A percentile compares a stretch with the other conserved stretches of the same genome.
Evolutionary conservation across 768 basidiomycete genomes (phyloP).

Genomic region (Coprinopsis cinerea): DNA sequence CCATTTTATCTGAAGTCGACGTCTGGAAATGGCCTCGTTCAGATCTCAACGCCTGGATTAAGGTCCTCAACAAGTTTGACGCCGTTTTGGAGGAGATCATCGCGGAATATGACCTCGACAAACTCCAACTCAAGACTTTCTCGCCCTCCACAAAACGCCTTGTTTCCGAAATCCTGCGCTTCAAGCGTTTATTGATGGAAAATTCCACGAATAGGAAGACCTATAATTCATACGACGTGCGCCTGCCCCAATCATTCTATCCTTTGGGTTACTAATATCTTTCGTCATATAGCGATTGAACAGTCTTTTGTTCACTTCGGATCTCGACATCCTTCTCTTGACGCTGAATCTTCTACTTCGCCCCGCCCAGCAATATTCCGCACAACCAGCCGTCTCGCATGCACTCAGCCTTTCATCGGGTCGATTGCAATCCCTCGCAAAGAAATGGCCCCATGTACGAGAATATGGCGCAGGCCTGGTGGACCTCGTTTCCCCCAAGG

Average conservation of each 20-base stretch:
- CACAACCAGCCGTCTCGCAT: constrained; percentile 77
- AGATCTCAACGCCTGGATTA: constrained; percentile 95
- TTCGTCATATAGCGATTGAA: constrained; percentile 66
- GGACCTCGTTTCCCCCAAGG: constrained; percentile 59
- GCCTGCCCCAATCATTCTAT: constrained; percentile 27
- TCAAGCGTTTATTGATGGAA: constrained; percentile 87
- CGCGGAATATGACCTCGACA: constrained; percentile 79
- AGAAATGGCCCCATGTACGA: constrained; percentile 77
- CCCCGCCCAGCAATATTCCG: constrained; percentile 92
- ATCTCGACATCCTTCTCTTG: constrained; percentile 81
- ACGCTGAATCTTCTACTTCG: constrained; percentile 84
- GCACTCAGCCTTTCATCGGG: constrained; percentile 77
- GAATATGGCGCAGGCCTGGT: constrained; percentile 75
- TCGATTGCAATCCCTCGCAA: constrained; percentile 77
- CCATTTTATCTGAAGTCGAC: constrained; percentile 63
- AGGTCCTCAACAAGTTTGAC: constrained; percentile 95
- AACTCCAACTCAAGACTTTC: constrained; percentile 77
- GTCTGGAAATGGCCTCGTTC: constrained; percentile 94
- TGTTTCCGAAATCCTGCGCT: constrained; percentile 77
- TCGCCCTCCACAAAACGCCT: constrained; percentile 66
- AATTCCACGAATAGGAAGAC: constrained; percentile 98
- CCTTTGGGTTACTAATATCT: constrained; percentile 5
- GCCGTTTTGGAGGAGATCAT: constrained; percentile 78
- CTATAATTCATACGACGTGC: constrained; percentile 93
- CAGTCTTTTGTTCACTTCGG: constrained; percentile 80